Evolutionary conservation across 345 rosid species (phyloP).

Genomic region (Psidium friedrichsthalianum): DNA sequence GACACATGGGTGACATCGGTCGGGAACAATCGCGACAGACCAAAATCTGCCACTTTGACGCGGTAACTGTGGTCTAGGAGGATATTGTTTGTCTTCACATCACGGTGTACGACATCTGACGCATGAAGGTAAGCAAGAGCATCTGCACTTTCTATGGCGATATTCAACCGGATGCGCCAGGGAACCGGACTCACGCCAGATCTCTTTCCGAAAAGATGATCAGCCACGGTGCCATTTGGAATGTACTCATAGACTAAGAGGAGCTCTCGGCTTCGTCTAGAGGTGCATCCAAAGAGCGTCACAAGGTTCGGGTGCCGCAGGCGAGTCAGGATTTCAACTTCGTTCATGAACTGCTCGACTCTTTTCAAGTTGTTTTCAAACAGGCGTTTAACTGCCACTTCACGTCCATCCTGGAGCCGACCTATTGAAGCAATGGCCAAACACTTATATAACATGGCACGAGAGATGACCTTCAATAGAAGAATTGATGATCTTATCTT

Average conservation of each 20-base stretch:
- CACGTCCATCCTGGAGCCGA: constrained; percentile 58
- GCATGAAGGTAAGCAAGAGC: constrained; percentile 66
- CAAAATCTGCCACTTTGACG: constrained; percentile 94
- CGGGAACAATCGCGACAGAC: constrained; percentile 74
- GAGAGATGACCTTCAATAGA: neutral
- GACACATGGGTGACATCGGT: constrained; percentile 70
- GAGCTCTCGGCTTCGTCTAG: constrained; percentile 68
- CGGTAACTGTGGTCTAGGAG: constrained; percentile 44
- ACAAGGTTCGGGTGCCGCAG: constrained; percentile 67
- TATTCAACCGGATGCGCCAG: constrained; percentile 62
- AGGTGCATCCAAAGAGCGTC: constrained; percentile 63
- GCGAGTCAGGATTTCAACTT: constrained; percentile 54
- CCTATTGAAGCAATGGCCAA: constrained; percentile 26
- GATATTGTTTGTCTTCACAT: constrained; percentile 81
- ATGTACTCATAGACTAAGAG: constrained; percentile 77
- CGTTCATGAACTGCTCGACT: constrained; percentile 74
- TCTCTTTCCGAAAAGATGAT: constrained; percentile 62
- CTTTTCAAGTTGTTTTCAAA: constrained; percentile 56
- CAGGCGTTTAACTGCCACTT: constrained; percentile 73
- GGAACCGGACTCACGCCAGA: constrained; percentile 33
- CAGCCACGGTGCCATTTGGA: constrained; percentile 84
- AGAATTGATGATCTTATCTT: neutral
- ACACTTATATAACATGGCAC: neutral
- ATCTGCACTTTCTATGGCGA: constrained; percentile 75
- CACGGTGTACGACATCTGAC: constrained; percentile 68